Evolutionary conservation across 768 basidiomycete genomes (phyloP), one percentile per base, ranked within the genome.

Genomic region (Mycena latifolia): DNA sequence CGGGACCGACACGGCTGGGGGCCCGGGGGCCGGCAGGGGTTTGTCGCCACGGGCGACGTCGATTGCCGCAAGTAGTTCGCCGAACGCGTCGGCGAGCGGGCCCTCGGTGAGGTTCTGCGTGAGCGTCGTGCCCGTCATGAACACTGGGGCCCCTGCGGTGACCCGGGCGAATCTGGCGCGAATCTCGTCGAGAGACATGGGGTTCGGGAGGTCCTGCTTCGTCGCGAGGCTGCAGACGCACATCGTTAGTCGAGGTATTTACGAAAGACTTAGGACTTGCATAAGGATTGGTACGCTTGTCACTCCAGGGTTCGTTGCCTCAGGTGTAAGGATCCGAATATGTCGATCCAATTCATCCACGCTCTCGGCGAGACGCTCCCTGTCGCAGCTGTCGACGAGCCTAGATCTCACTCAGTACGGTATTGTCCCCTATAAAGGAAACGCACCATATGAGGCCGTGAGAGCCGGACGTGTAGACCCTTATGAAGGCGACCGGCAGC

Each of bases 371-470:
- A 90, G 75, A 48, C 83, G 79, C 37, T 85, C 81, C 57, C 79
- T 74, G 68, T 88, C 85, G 65, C 79, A 80, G 47, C 84, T 83
- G 72, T 91, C 88, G 29, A 91, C 43, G 9, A 63, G 5, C 66
- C 66, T 67, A n/a, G 8, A 28, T 5, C 15, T 20, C 6, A 15
- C 8, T 48, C 17, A 61, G 48, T 12, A 61, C 7, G n/a, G 7
- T 43, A 11, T 4, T n/a, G 11, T n/a, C 4, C 5, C 41, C 7
- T 5, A 25, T 6, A 17, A n/a, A 18, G 7, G 22, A 15, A 45
- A n/a, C 25, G n/a, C 25, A 80, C 82, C 88, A 91, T 66, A 91
- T 83, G 73, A 91, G 77, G 37, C 86, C 89, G 69, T 89, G 84
- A 11, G 84, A 82, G 11, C 41, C 52, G 9, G 65, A 33, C 4